Evolutionary conservation across 371 early-diverging fungal genomes (phyloP), one percentile per base, ranked within the genome.

Genomic region (Syncephalastrum monosporum): DNA sequence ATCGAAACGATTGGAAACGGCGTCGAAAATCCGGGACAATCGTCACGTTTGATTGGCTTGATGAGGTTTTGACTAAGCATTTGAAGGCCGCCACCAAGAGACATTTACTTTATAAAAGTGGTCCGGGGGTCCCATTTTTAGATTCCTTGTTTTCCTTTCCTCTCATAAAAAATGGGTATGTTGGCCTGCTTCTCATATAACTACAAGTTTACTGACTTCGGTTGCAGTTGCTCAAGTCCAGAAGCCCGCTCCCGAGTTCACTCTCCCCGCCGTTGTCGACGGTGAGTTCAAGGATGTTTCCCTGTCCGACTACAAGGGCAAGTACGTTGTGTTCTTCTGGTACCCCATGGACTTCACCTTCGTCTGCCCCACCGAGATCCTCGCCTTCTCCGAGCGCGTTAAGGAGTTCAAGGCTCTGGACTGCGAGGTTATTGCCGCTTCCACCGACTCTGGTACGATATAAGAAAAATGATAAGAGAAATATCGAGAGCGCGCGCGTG

Each of bases 341-440:
- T 79, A 79, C 57, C 79, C 79, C 61, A 72, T 72, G 59, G 76
- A 79, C 60, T 76, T 76, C 60, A 86, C 87, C 60, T 90, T 92
- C 65, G 94, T 92, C 53, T 94, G 95, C 80, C 96, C 96, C 55
- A 95, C 95, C 61, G 96, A 96, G 79, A 80, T 94, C 72, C 77
- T 89, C 50, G 93, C 92, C 43, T 94, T 95, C 86, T 85, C 85
- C 67, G 94, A 98, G 69, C 81, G 83, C 60, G 73, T 84, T 59
- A 84, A 84, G 48, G 88, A 97, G 60, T 99, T 99, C 85, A 58
- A 75, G 43, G 76, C 80, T 63, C 68, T 85, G 53, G 76, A 82
- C 67, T 68, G 85, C 41, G 82, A 62, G 53, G 80, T 80, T 52
- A 70, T 77, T 55, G 78, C 68, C 65, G 76, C 72, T 48, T 76